Evolutionary conservation across 768 basidiomycete species (phyloP).

Genomic region (Collybia mongolica): DNA sequence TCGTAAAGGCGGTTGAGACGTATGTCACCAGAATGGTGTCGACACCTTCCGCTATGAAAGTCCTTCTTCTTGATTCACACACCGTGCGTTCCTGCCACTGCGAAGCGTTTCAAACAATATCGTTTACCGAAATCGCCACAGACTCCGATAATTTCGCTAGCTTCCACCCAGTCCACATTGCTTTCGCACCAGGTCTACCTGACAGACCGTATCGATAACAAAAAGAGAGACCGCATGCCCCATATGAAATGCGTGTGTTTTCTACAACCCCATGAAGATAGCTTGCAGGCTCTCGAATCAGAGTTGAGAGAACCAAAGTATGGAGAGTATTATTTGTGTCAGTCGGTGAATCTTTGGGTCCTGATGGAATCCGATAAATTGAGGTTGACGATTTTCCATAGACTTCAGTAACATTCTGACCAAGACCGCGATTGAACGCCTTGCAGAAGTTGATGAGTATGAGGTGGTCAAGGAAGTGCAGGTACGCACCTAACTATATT

Average conservation of each 20-base stretch:
- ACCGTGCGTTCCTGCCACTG: constrained; percentile 58
- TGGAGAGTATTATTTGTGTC: constrained; percentile 98
- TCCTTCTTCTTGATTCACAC: constrained; percentile 89
- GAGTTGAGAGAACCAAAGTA: constrained; percentile 92
- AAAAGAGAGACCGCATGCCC: constrained; percentile 84
- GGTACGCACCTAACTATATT: constrained; percentile 41
- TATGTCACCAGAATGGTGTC: constrained; percentile 90
- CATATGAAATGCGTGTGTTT: constrained; percentile 99
- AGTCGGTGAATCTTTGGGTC: constrained; percentile 69
- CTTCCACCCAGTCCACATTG: constrained; percentile 90
- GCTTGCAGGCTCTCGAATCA: constrained; percentile 76
- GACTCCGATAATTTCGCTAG: constrained; percentile 95
- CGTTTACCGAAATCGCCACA: constrained; percentile 22
- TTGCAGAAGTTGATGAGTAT: constrained; percentile 93
- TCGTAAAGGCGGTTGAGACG: constrained; percentile 91
- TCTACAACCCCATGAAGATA: constrained; percentile 78
- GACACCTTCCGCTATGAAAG: constrained; percentile 89
- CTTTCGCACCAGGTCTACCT: constrained; percentile 96
- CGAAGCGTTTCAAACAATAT: too few species aligned
- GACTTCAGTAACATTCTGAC: constrained; percentile 95
- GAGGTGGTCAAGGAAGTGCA: constrained; percentile 97
- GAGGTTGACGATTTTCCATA: constrained; percentile 30
- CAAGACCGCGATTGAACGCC: constrained; percentile 86
- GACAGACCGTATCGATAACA: constrained; percentile 97
- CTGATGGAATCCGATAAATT: constrained; percentile 13